phyloP scores from a whole-genome alignment of 2,329 filamentous ascomycete genomes.

The Ophiostoma tasmaniense region DNA sequence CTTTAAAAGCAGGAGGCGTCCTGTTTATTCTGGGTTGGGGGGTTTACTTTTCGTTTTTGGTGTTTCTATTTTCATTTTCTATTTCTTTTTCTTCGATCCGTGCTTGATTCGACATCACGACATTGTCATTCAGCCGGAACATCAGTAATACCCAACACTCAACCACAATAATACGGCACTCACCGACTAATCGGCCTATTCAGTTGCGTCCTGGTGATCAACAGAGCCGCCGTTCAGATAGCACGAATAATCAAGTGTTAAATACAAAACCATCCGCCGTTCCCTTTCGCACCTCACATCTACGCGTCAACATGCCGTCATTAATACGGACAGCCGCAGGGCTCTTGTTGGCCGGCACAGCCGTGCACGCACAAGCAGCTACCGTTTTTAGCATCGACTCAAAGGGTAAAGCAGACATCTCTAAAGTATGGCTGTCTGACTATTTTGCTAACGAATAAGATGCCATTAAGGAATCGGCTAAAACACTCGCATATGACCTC shows the following conservation, averaged over 20 bases:
- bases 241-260: not conserved
- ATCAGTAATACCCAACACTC: not conserved
- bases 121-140: not conserved
- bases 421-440: no score
- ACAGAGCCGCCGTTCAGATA: not conserved
- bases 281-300: not conserved
- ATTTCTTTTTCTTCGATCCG: not conserved
- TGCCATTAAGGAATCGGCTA: conserved; percentile 21
- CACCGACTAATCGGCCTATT: not conserved
- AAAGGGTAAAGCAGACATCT: conserved; percentile 11
- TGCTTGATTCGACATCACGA: not conserved
- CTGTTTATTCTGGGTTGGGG: not conserved
- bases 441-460: conserved; percentile 9
- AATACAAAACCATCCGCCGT: not conserved
- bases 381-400: conserved; percentile 14
- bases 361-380: conserved; percentile 9
- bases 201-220: not conserved
- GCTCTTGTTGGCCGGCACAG: conserved; percentile 3
- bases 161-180: not conserved
- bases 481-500: conserved; percentile 25
- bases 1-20: not conserved
- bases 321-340: not conserved
- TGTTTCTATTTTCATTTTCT: not conserved
- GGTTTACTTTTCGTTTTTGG: not conserved
- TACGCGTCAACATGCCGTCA: not conserved